Conservation (phyloP, 257 asterid genomes). For the Osmanthus fragrans region DNA sequence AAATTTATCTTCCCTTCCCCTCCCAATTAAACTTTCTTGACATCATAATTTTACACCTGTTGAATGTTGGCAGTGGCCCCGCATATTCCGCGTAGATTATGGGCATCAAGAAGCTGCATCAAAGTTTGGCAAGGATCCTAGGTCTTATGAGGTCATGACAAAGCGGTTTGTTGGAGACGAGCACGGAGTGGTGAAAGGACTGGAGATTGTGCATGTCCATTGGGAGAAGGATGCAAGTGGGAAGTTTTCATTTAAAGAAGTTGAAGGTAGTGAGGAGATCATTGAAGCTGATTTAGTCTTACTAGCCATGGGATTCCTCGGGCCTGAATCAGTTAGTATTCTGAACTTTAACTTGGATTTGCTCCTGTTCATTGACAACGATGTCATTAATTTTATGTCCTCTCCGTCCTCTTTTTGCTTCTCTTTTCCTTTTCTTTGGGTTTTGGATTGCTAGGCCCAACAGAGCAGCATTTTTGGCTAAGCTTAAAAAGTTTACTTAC, state of each 20-base stretch:
- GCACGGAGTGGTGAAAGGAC: slow-evolving; percentile 75
- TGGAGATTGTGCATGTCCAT: slow-evolving; percentile 69
- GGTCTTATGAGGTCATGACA: slow-evolving; percentile 91
- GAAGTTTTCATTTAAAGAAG: slow-evolving; percentile 83
- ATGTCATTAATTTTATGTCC: slow-evolving; percentile 3
- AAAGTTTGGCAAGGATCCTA: slow-evolving; percentile 94
- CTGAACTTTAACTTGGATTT: slow-evolving; percentile 19
- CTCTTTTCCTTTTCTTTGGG: neutral
- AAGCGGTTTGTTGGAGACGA: slow-evolving; percentile 86
- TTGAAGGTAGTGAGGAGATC: slow-evolving; percentile 92
- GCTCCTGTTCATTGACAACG: neutral
- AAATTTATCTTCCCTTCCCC: neutral
- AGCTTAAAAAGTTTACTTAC: neutral
- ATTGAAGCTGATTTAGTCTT: slow-evolving; percentile 81
- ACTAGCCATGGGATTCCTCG: slow-evolving; percentile 99
- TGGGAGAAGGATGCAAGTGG: slow-evolving; percentile 97
- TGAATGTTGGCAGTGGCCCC: slow-evolving; percentile 75
- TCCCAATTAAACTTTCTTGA: neutral
- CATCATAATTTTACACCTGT: neutral
- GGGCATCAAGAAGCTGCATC: slow-evolving; percentile 96
- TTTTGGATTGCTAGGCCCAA: slow-evolving; percentile 30
- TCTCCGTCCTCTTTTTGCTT: neutral
- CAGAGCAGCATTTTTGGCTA: too few species aligned
- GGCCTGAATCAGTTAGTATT: slow-evolving; percentile 88
- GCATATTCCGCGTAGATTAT: slow-evolving; percentile 87